Evolutionary conservation across 2,329 filamentous ascomycete species (phyloP), one percentile per base, ranked within the genome.

Genomic region (Aspergillus intermedius): DNA sequence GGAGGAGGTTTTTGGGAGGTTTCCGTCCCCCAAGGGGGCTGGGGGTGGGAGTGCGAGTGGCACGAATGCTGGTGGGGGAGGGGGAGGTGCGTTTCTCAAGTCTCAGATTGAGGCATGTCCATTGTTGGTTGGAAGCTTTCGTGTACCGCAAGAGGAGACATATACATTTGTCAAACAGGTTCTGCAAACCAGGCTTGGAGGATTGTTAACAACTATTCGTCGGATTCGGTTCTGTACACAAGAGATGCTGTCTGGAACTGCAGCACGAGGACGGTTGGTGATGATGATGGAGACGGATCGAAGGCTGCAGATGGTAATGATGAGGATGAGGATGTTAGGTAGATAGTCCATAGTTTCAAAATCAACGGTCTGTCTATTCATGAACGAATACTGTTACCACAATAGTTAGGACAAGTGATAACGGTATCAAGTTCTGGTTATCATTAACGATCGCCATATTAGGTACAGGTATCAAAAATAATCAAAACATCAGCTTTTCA

Each of bases 211-310:
- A 15, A 59, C 55, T 1, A 54, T 67, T 28, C 56, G 59, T 7
- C 56, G 56, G 0, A 65, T 67, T 37, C 53, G 56, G 10, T 42
- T 50, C 3, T 63, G 57, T 35, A 60, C 57, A 42, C 60, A 64
- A 42, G 55, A 63, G 32, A 49, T 56, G 21, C 39, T 60, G 23
- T 44, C 54, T 2, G 46, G 49, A 2, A 54, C 56, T 0, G 51
- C 56, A 3, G 57, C 60, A 3, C 46, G 49, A 2, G 63, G 62
- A 8, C 54, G 56, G 23, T 30, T 63, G 34, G 46, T 57, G 4
- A 63, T 68, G 62, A 63, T 65, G 19, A 59, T 58, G 50, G 64
- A 65, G 44, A 66, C 60, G 5, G 62, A 66, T 50, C 53, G 55
- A 35, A 52, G 61, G 37, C 42, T 67, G 46, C 61, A 61, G 46